A percentile compares a stretch with the other conserved stretches of the same genome.
These are phyloP conservation scores for Mortierella claussenii DNA, from an alignment of 192 early-diverging fungal species.

Conservation along the genomic window DNA sequence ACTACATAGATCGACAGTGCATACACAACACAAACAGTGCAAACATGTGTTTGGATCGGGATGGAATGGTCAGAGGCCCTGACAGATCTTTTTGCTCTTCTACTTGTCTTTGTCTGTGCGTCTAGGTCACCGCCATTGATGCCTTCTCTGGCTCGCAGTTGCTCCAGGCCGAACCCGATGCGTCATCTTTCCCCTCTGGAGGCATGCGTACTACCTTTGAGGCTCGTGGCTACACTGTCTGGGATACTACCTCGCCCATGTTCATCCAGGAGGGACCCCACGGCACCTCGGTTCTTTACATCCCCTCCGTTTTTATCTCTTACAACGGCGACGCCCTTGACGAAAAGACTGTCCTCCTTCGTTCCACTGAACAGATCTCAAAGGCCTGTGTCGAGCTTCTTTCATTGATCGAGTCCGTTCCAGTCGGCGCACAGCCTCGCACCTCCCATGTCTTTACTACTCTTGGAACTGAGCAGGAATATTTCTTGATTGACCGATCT, in stretches of 20 bases:
- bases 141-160: constrained; percentile 97
- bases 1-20: constrained; percentile 1
- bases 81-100: neutral
- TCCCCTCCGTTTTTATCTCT: constrained; percentile 98
- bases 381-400: constrained; percentile 84
- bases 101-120: too few species aligned
- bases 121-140: constrained; percentile 81
- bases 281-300: constrained; percentile 92
- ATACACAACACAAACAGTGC: neutral
- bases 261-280: constrained; percentile 94
- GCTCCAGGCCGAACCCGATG: constrained; percentile 98
- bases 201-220: constrained; percentile 99
- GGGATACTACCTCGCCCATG: constrained; percentile 98
- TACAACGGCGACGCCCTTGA: constrained; percentile 99
- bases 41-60: constrained; percentile 26
- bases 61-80: neutral
- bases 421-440: constrained; percentile 61
- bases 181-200: constrained; percentile 98
- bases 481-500: constrained; percentile 96
- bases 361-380: constrained; percentile 89
- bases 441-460: constrained; percentile 91
- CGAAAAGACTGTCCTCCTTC: constrained; percentile 97
- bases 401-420: constrained; percentile 73
- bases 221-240: constrained; percentile 99
- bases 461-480: constrained; percentile 98